A percentile compares a stretch with the other conserved stretches of the same genome.
phyloP scores from a whole-genome alignment of 805 yeast genomes.

The Yamadazyma tumulicola region DNA sequence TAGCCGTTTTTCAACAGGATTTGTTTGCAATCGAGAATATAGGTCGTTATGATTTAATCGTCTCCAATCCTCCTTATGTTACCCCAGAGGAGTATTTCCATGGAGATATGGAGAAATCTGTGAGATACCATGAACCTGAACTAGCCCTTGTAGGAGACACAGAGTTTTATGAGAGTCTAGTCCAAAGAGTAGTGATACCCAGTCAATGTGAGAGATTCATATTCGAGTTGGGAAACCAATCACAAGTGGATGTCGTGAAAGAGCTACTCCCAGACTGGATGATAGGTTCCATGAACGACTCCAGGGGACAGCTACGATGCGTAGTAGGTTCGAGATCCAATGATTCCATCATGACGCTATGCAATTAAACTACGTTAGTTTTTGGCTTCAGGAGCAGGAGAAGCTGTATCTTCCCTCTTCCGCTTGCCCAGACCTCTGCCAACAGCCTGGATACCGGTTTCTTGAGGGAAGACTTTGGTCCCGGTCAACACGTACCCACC shows the following conservation, averaged over 20 bases:
- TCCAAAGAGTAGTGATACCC: constrained; percentile 40
- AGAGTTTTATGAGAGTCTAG: constrained; percentile 64
- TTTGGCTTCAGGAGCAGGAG: constrained; percentile 1
- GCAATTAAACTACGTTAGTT: constrained; percentile 2
- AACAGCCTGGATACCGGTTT: constrained; percentile 56
- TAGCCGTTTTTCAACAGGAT: constrained; percentile 8
- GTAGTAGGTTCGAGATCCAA: constrained; percentile 56
- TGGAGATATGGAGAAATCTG: constrained; percentile 59
- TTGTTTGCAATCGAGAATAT: constrained; percentile 2
- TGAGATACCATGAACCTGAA: constrained; percentile 67
- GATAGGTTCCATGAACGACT: constrained; percentile 47
- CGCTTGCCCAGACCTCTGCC: constrained; percentile 58
- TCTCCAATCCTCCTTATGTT: constrained; percentile 93
- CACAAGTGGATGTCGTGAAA: constrained; percentile 50
- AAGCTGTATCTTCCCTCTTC: constrained; percentile 25
- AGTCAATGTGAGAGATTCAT: constrained; percentile 54
- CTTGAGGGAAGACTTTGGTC: constrained; percentile 70
- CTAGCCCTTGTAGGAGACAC: constrained; percentile 75
- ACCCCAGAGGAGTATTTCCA: constrained; percentile 42
- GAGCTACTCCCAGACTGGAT: constrained; percentile 42
- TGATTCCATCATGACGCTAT: background rate
- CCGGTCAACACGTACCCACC: constrained; percentile 88
- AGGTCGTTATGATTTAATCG: constrained; percentile 47
- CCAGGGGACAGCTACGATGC: constrained; percentile 51
- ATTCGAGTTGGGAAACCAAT: constrained; percentile 68